Evolutionary conservation across 2,329 filamentous ascomycete genomes (phyloP).

Genomic region (Setomelanomma holmii): DNA sequence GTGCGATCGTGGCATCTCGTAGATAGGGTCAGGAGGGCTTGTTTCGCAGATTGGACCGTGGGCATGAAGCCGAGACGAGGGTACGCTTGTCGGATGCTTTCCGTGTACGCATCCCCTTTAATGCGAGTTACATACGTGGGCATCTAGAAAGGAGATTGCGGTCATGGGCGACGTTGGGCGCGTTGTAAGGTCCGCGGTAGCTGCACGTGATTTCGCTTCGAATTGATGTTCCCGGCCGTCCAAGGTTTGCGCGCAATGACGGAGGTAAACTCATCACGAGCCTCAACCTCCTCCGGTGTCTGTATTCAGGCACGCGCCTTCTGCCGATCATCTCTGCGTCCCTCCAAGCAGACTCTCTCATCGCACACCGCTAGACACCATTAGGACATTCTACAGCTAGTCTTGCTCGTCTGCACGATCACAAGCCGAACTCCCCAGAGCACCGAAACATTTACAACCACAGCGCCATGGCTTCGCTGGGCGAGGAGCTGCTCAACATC

Average conservation of each 20-base stretch:
- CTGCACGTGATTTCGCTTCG: conserved; percentile 8
- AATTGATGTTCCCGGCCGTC: conserved; percentile 2
- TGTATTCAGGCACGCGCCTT: conserved; percentile 6
- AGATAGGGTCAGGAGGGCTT: not conserved
- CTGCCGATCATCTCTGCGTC: not conserved
- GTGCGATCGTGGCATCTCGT: too few relatives aligned
- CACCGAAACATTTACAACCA: conserved; percentile 22
- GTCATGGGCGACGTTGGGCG: conserved; percentile 14
- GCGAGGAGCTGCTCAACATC: conserved; percentile 91
- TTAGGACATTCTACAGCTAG: conserved; percentile 8
- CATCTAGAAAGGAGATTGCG: conserved; percentile 28
- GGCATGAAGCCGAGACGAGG: not conserved
- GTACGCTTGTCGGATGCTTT: conserved; percentile 8
- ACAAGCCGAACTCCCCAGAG: conserved; percentile 31
- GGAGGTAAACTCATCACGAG: conserved; percentile 33
- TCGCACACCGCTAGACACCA: conserved; percentile 10
- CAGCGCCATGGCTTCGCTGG: conserved; percentile 82
- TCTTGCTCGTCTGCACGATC: conserved; percentile 36
- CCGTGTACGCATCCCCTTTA: conserved; percentile 25
- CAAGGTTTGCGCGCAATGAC: conserved; percentile 31
- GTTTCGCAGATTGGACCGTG: not conserved
- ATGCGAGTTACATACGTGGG: conserved; percentile 23
- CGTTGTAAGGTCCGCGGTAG: not conserved
- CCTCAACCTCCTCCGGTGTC: conserved; percentile 22
- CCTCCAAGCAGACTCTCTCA: conserved; percentile 10